Evolutionary conservation across 345 rosid species (phyloP).

Genomic region (Corchorus olitorius): DNA sequence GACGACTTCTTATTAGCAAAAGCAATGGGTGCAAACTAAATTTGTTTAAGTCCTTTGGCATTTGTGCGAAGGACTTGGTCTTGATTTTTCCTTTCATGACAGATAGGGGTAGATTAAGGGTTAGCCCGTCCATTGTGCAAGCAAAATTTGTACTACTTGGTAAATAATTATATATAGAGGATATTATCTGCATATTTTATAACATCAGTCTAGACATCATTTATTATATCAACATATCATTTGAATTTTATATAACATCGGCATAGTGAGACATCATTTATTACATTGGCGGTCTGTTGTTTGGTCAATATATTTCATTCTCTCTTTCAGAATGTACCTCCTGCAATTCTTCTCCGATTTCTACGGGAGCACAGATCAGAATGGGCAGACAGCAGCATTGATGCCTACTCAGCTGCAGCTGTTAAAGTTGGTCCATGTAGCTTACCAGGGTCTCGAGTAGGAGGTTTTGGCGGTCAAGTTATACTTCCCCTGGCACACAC

Average conservation of each 20-base stretch:
- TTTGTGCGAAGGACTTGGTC: too few relatives aligned
- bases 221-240: neutral
- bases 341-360: constrained; percentile 93
- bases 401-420: constrained; percentile 94
- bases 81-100: too few relatives aligned
- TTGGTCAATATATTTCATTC: neutral
- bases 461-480: constrained; percentile 87
- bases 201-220: neutral
- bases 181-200: neutral
- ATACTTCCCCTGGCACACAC: constrained; percentile 98
- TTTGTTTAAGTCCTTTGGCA: too few relatives aligned
- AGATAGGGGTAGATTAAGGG: too few relatives aligned
- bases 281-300: neutral
- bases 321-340: constrained; percentile 83
- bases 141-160: too few relatives aligned
- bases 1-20: neutral
- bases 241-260: neutral
- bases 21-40: neutral
- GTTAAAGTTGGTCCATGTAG: constrained; percentile 92
- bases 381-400: constrained; percentile 98
- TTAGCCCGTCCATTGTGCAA: too few relatives aligned
- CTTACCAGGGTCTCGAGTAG: constrained; percentile 74
- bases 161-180: too few relatives aligned
- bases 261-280: neutral
- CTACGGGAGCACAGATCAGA: constrained; percentile 98